Conservation (phyloP, 164 flowering plant species). For the Magnolia changhungtana region DNA sequence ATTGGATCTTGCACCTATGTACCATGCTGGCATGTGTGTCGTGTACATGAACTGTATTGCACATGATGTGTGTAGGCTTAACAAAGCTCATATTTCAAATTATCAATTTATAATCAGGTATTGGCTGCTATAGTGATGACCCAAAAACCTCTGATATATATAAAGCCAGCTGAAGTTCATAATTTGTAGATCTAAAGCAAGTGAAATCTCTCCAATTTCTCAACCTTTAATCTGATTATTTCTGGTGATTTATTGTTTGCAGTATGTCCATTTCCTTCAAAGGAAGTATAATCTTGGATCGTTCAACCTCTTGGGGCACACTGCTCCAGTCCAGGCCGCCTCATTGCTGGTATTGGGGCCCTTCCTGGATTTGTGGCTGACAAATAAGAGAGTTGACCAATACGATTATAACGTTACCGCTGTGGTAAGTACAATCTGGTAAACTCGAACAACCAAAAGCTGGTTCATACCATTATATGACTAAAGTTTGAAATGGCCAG, state of each 20-base stretch:
- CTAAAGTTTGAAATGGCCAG: too few relatives aligned
- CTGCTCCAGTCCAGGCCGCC: constrained; percentile 88
- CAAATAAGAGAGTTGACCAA: constrained; percentile 55
- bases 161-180: neutral
- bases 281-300: constrained; percentile 81
- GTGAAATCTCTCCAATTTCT: neutral
- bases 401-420: constrained; percentile 41
- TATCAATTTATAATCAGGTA: too few relatives aligned
- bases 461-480: too few relatives aligned
- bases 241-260: constrained; percentile 17
- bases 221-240: neutral
- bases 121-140: too few relatives aligned
- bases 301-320: constrained; percentile 81
- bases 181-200: neutral
- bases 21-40: too few relatives aligned
- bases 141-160: neutral
- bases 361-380: constrained; percentile 78
- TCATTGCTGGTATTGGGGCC: constrained; percentile 72
- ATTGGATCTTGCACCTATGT: too few relatives aligned
- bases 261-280: constrained; percentile 84
- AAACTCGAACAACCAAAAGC: too few relatives aligned
- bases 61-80: too few relatives aligned
- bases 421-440: constrained; percentile 41
- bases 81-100: too few relatives aligned
- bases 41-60: too few relatives aligned